Conservation (phyloP, 352 stramenopile species). For the Phytophthora syringae region DNA sequence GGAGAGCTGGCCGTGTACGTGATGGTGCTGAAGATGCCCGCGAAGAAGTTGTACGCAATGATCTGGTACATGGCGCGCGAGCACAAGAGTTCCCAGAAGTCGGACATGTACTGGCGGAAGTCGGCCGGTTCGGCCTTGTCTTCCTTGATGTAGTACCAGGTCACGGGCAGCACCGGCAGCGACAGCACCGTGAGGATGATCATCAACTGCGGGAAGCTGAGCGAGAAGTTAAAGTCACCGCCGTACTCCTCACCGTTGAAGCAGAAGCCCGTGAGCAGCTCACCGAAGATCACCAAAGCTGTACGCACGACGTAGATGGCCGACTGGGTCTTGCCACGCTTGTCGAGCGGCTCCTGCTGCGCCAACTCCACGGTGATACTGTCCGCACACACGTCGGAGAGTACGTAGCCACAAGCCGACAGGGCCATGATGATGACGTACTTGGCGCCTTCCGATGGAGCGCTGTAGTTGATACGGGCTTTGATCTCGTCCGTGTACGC, state of each 20-base stretch:
- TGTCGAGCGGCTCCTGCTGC: constrained; percentile 48
- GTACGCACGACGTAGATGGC: constrained; percentile 56
- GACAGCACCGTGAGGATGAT: constrained; percentile 41
- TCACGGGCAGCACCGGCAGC: constrained; percentile 35
- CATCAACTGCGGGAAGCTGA: constrained; percentile 64
- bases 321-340: constrained; percentile 50
- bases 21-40: constrained; percentile 35
- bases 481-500: constrained; percentile 37
- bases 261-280: constrained; percentile 46
- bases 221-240: constrained; percentile 54
- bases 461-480: constrained; percentile 41
- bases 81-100: constrained; percentile 39
- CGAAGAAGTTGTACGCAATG: constrained; percentile 44
- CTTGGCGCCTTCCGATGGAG: constrained; percentile 42
- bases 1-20: constrained; percentile 35
- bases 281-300: constrained; percentile 37
- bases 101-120: constrained; percentile 34
- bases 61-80: constrained; percentile 49
- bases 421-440: constrained; percentile 82
- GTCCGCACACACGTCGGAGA: constrained; percentile 79
- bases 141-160: constrained; percentile 43
- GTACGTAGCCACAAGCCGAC: constrained; percentile 73
- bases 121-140: constrained; percentile 30
- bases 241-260: constrained; percentile 69
- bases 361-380: constrained; percentile 53